These are phyloP conservation scores for Euphorbia schlechtendalii DNA, from an alignment of 441 rosid species.

Conservation along the genomic window DNA sequence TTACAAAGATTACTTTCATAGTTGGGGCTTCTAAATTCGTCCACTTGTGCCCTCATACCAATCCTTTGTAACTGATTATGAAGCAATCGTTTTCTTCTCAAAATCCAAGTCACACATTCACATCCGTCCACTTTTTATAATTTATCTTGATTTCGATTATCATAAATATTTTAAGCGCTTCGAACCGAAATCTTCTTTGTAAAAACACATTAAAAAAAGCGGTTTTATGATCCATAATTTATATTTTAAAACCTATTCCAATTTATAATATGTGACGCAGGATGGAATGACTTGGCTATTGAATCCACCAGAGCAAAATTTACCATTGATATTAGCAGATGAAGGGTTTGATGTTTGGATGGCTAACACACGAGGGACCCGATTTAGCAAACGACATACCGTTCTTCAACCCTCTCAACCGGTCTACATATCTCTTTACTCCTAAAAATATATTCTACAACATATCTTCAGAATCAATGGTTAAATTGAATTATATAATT, in stretches of 20 bases:
- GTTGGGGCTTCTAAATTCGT: neutral
- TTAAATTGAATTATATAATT: neutral
- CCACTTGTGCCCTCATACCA: neutral
- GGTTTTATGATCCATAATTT: too few relatives aligned
- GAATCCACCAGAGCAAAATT: constrained; percentile 70
- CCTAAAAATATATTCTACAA: too few relatives aligned
- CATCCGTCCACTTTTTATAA: too few relatives aligned
- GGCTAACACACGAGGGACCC: constrained; percentile 78
- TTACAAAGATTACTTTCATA: neutral
- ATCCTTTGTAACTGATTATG: too few relatives aligned
- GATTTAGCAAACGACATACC: constrained; percentile 58
- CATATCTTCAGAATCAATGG: too few relatives aligned
- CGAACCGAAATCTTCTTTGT: too few relatives aligned
- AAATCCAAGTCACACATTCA: neutral
- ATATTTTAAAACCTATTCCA: too few relatives aligned
- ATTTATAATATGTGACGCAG: too few relatives aligned
- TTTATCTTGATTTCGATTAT: too few relatives aligned
- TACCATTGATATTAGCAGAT: constrained; percentile 82
- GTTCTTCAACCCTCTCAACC: constrained; percentile 38
- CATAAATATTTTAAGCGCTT: too few relatives aligned
- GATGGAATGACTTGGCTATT: constrained; percentile 91
- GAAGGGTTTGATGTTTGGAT: constrained; percentile 94
- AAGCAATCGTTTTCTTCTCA: too few relatives aligned
- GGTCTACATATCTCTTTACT: constrained; percentile 24
- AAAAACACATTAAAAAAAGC: too few relatives aligned